Evolutionary conservation across 371 early-diverging fungal species (phyloP).

Genomic region (Saksenaea oblongispora): DNA sequence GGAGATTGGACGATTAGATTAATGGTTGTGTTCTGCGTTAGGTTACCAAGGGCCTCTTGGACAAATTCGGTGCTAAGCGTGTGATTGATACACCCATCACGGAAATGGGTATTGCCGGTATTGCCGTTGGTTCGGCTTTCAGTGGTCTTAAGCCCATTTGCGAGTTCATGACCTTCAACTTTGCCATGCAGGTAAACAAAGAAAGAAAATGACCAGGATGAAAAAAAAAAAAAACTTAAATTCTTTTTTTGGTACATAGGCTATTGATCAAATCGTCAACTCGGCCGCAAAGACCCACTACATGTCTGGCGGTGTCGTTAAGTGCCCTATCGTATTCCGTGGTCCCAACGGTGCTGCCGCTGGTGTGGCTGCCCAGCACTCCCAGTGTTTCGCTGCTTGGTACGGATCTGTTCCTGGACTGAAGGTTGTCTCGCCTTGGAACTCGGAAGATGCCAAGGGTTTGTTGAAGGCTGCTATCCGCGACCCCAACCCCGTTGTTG

Average conservation of each 20-base stretch:
- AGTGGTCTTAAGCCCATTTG: slow-evolving; percentile 97
- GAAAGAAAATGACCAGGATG: slow-evolving; percentile 1
- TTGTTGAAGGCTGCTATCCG: slow-evolving; percentile 96
- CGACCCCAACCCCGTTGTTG: slow-evolving; percentile 98
- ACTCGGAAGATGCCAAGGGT: slow-evolving; percentile 98
- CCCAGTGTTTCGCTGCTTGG: slow-evolving; percentile 98
- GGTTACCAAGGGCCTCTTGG: slow-evolving; percentile 97
- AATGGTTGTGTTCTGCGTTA: slow-evolving; percentile 27
- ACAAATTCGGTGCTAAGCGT: slow-evolving; percentile 97
- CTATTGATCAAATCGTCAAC: slow-evolving; percentile 99
- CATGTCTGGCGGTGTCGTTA: slow-evolving; percentile 96
- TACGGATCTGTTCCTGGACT: slow-evolving; percentile 98
- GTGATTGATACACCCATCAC: slow-evolving; percentile 99
- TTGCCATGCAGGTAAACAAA: slow-evolving; percentile 94
- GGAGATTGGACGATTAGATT: slow-evolving; percentile 15
- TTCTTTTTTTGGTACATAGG: slow-evolving; percentile 49
- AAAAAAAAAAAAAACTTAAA: not conserved
- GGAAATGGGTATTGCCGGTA: slow-evolving; percentile 98
- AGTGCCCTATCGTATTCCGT: slow-evolving; percentile 98
- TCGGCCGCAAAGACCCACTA: slow-evolving; percentile 98
- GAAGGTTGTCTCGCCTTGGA: slow-evolving; percentile 99
- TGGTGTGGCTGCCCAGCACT: slow-evolving; percentile 99
- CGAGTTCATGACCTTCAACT: slow-evolving; percentile 99
- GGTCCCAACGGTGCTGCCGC: slow-evolving; percentile 99
- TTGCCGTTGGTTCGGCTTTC: slow-evolving; percentile 97